Conservation (phyloP, 371 early-diverging fungal genomes). For the Rhizopus sp. region DNA sequence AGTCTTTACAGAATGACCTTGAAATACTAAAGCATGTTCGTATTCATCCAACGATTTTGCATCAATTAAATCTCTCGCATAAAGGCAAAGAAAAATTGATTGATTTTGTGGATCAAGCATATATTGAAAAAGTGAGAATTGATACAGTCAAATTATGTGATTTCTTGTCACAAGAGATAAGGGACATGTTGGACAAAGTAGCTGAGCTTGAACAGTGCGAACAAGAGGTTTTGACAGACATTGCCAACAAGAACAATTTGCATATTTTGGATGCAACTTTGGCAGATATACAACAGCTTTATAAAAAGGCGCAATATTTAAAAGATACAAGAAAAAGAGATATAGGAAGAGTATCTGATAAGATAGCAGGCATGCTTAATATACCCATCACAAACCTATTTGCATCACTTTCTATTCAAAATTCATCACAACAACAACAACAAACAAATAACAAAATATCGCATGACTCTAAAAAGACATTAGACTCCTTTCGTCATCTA, state of each 20-base stretch:
- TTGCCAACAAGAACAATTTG: slow-evolving; percentile 30
- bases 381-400: slow-evolving; percentile 25
- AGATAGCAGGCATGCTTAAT: slow-evolving; percentile 30
- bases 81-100: slow-evolving; percentile 8
- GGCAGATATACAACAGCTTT: slow-evolving; percentile 27
- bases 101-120: slow-evolving; percentile 31
- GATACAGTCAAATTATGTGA: slow-evolving; percentile 27
- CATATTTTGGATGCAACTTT: slow-evolving; percentile 32
- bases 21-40: slow-evolving; percentile 24
- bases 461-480: slow-evolving; percentile 32
- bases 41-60: slow-evolving; percentile 30
- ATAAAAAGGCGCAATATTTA: slow-evolving; percentile 23
- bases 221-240: slow-evolving; percentile 25
- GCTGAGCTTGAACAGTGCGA: slow-evolving; percentile 22
- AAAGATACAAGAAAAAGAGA: slow-evolving; percentile 41
- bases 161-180: slow-evolving; percentile 19
- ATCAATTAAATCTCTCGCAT: slow-evolving; percentile 1
- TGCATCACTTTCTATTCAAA: slow-evolving; percentile 1
- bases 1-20: slow-evolving; percentile 27
- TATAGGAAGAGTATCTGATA: slow-evolving; percentile 30
- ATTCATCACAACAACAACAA: background rate
- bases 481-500: slow-evolving; percentile 64
- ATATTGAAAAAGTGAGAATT: slow-evolving; percentile 11
- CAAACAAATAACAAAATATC: background rate
- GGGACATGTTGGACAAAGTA: slow-evolving; percentile 19